Evolutionary conservation across 768 basidiomycete species (phyloP), one percentile per base, ranked within the genome.

Genomic region (Hericium rajendrae): DNA sequence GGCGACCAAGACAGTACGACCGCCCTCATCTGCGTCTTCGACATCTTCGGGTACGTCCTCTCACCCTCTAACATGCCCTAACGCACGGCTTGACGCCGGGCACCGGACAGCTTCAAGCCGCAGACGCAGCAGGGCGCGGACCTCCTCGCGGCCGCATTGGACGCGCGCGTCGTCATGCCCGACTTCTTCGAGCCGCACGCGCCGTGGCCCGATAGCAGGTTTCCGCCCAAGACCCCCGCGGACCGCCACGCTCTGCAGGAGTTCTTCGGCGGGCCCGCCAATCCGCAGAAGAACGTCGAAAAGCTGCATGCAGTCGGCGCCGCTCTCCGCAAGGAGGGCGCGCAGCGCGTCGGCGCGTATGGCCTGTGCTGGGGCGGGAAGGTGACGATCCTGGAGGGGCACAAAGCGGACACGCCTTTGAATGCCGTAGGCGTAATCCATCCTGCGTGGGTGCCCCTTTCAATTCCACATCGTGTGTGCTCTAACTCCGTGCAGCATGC

Each of bases 101-200:
- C 22, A 22, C 22, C 22, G 22, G 22, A 2, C 51, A 39, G 78
- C 13, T 80, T 74, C 71, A 83, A 77, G 71, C 81, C 82, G 5
- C 80, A 83, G 68, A 84, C 82, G 3, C 78, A 80, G 64, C 80
- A 85, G 66, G 84, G 83, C 37, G 81, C 81, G 18, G 69, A 73
- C 6, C 67, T 75, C 16, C 67, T 84, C 37, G 81, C 81, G 20
- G 69, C 73, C 6, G 67, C 76, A 13, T 67, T 84, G 38, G 73
- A 76, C 6, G 78, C 78, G 18, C 78, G 74, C 24, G 80, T 86
- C 39, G 76, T 80, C 66, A 82, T 85, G 80, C 85, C 84, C 26
- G 83, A 85, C 67, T 81, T 85, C 64, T 83, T 85, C 67, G 77
- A 81, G 61, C 77, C 77, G 9, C 68, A 77, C 28, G 66, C 68